Base-by-base conservation (phyloP, 225 moss, liverwort and hornwort species). In the Straminergon stramineum region DNA sequence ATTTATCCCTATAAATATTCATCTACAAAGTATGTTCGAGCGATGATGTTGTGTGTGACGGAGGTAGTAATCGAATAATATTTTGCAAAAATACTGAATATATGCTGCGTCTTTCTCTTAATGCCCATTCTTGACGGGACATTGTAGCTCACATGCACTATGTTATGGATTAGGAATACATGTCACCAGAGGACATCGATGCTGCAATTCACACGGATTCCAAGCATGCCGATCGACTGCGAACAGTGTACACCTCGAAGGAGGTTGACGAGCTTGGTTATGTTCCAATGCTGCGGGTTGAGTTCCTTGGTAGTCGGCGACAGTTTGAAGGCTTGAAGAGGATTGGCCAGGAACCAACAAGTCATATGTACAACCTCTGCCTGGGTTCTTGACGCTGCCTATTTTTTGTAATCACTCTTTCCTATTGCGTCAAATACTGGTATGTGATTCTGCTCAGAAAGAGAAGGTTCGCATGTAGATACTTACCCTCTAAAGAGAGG, bases 161-260 rank as follows among this genome's bases (percentile, higher is more conserved):
- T 75, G 56, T 45, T 63, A 37, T 89, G 69, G 53, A 92, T 70
- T 81, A 95, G 95, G 95, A 93, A 87, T 89, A 51, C 37, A 83
- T 95, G 76, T 87, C 93, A 66, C 68, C 91, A 48, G 94, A 94
- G 63, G 95, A 95, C 89, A 91, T 95, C 57, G 77, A 87, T 61
- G 95, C 93, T 89, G 95, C 94, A 48, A 84, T 95, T 78, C 94
- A 95, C 79, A 95, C 95, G 83, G 95, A 95, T 88, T 95, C 95
- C 53, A 95, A 95, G 91, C 93, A 94, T 61, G 95, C 95, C 56
- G 95, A 95, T 87, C 92, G 92, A 74, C 90, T 95, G 79, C 91
- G 95, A 83, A 84, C 90, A 30, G 85, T 92, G 27, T 95, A 92
- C 87, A 91, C 92, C 56, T 94, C 95, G 39, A 90, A 92, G 87